Conservation (phyloP, 805 yeast species). For the Pichia insulana region DNA sequence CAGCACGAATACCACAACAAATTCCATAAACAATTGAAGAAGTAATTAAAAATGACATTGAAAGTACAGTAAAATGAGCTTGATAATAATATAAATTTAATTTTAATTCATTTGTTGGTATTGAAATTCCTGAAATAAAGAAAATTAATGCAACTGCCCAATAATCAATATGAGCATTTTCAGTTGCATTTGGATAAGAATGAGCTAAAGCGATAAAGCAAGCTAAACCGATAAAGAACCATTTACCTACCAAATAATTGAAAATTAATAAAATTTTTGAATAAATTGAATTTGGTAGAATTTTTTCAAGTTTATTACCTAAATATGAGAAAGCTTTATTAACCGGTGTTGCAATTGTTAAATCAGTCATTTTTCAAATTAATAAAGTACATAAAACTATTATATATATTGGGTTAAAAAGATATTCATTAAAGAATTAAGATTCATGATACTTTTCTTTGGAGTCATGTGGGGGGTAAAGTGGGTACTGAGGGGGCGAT, state of each 20-base stretch:
- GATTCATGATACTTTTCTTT: too few relatives aligned
- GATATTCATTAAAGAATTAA: too few relatives aligned
- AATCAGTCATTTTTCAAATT: too few relatives aligned
- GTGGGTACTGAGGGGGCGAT: too few relatives aligned
- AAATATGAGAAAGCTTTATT: background rate
- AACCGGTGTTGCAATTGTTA: conserved; percentile 6
- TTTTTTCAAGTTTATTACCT: background rate
- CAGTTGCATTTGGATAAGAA: conserved; percentile 72
- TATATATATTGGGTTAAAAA: too few relatives aligned
- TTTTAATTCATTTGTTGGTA: conserved; percentile 54
- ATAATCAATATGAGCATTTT: conserved; percentile 77
- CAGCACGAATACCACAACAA: conserved; percentile 52
- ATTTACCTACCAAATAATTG: conserved; percentile 31
- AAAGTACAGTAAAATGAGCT: conserved; percentile 64
- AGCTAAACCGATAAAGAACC: conserved; percentile 73
- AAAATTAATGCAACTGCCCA: conserved; percentile 85
- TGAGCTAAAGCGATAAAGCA: conserved; percentile 66
- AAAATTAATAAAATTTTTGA: background rate
- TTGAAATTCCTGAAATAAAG: conserved; percentile 71
- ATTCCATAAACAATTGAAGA: conserved; percentile 53
- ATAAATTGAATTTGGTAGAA: conserved; percentile 4
- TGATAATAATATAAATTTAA: conserved; percentile 70
- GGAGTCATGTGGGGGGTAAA: too few relatives aligned
- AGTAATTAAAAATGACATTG: conserved; percentile 57
- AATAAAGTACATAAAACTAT: too few relatives aligned